Percentiles rank a stretch among this genome's conserved stretches.
phyloP scores from a whole-genome alignment of 2,329 filamentous ascomycete genomes.

The Sphaceloma murrayae region DNA sequence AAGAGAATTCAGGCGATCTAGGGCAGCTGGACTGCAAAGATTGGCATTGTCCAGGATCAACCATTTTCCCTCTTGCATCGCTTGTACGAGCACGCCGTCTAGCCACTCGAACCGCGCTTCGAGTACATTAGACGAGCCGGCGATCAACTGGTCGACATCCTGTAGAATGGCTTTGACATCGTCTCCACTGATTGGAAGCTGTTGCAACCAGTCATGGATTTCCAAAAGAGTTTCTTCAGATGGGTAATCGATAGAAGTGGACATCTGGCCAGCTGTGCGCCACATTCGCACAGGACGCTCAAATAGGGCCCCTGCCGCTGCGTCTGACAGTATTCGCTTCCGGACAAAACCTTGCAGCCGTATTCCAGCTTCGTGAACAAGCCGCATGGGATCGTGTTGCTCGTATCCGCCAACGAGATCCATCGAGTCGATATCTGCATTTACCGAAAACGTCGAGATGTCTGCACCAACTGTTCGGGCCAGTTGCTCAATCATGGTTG shows the following conservation, averaged over 20 bases:
- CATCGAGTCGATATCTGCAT: slow-evolving; percentile 92
- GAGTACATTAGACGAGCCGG: slow-evolving; percentile 24
- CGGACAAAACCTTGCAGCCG: slow-evolving; percentile 34
- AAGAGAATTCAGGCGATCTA: slow-evolving; percentile 88
- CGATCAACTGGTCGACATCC: neutral
- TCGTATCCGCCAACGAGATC: slow-evolving; percentile 96
- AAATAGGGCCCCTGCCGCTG: neutral
- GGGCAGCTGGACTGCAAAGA: slow-evolving; percentile 85
- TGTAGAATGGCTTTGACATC: neutral
- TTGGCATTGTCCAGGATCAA: slow-evolving; percentile 95
- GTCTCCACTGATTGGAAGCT: neutral
- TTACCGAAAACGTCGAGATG: slow-evolving; percentile 77
- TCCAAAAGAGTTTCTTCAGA: too few species aligned
- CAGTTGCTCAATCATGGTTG: slow-evolving; percentile 65
- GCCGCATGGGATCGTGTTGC: slow-evolving; percentile 73
- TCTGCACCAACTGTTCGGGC: slow-evolving; percentile 69
- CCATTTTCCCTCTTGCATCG: slow-evolving; percentile 79
- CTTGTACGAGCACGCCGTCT: slow-evolving; percentile 82
- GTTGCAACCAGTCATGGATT: neutral
- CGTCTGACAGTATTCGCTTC: slow-evolving; percentile 26
- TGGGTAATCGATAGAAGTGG: too few species aligned
- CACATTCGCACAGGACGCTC: neutral
- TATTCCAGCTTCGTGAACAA: slow-evolving; percentile 52
- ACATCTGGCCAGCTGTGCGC: too few species aligned
- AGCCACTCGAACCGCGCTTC: slow-evolving; percentile 91